phyloP scores from a whole-genome alignment of 345 rosid species.

The Gossypium ekmanianum region DNA sequence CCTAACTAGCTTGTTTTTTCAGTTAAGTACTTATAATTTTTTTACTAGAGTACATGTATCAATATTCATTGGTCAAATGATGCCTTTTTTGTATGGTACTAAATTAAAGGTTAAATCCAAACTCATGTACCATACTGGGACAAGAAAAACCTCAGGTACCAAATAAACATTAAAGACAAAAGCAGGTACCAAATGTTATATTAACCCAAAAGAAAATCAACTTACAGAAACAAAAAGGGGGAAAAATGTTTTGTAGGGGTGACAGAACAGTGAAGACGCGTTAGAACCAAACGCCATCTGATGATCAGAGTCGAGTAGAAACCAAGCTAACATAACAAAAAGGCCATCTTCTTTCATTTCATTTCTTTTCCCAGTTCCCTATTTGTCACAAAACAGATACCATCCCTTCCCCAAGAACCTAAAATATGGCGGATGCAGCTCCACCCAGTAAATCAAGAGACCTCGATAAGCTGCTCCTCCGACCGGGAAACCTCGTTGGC shows the following conservation, averaged over 20 bases:
- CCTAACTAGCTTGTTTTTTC: too few species aligned
- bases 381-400: neutral
- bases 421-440: conserved; percentile 48
- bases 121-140: too few species aligned
- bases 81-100: too few species aligned
- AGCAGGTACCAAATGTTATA: too few species aligned
- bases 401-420: neutral
- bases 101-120: too few species aligned
- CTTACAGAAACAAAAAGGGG: neutral
- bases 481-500: conserved; percentile 87
- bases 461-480: conserved; percentile 90
- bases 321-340: conserved; percentile 13
- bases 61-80: too few species aligned
- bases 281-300: neutral
- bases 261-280: neutral
- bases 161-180: too few species aligned
- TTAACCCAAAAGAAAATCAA: neutral
- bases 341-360: neutral
- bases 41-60: too few species aligned
- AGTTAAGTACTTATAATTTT: too few species aligned
- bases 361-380: neutral
- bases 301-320: conserved; percentile 12
- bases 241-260: neutral
- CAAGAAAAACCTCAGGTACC: too few species aligned
- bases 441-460: conserved; percentile 69